Evolutionary conservation across 2,329 filamentous ascomycete species (phyloP).

Genomic region (Neonectria magnoliae): DNA sequence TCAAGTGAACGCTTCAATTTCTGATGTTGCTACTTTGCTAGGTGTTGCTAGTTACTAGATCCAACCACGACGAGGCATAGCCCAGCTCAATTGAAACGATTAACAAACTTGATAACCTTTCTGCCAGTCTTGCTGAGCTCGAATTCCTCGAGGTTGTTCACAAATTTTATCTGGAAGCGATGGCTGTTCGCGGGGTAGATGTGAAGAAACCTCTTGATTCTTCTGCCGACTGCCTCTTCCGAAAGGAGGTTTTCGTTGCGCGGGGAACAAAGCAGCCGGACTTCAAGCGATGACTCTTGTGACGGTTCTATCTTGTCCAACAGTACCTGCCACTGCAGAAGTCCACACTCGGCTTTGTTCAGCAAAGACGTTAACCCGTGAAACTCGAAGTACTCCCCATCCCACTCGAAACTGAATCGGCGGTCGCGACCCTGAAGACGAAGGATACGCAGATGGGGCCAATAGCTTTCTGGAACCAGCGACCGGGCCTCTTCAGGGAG

Average conservation of each 20-base stretch:
- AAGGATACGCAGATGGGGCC: slow-evolving; percentile 46
- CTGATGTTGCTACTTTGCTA: too few species aligned
- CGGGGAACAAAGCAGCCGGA: slow-evolving; percentile 40
- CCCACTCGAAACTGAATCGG: slow-evolving; percentile 56
- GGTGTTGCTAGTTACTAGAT: too few species aligned
- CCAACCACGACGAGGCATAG: not conserved
- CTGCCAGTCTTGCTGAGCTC: slow-evolving; percentile 38
- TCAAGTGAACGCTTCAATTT: too few species aligned
- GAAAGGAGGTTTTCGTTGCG: not conserved
- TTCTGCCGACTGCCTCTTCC: slow-evolving; percentile 32
- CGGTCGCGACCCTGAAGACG: slow-evolving; percentile 54
- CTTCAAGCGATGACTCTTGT: slow-evolving; percentile 38
- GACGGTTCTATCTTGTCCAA: slow-evolving; percentile 43
- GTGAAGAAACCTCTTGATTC: slow-evolving; percentile 35
- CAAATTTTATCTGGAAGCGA: slow-evolving; percentile 45
- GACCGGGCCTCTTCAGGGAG: slow-evolving; percentile 37
- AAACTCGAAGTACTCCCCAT: slow-evolving; percentile 52
- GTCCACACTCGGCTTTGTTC: slow-evolving; percentile 34
- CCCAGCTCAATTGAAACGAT: slow-evolving; percentile 26
- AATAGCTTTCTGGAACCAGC: slow-evolving; percentile 33
- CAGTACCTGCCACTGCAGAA: slow-evolving; percentile 57
- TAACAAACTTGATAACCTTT: slow-evolving; percentile 45
- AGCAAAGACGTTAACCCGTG: slow-evolving; percentile 40
- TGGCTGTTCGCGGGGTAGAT: slow-evolving; percentile 44
- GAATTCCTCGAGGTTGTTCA: slow-evolving; percentile 48